Base-by-base conservation (phyloP, 192 early-diverging fungal species). In the Martensiomyces pterosporus region DNA sequence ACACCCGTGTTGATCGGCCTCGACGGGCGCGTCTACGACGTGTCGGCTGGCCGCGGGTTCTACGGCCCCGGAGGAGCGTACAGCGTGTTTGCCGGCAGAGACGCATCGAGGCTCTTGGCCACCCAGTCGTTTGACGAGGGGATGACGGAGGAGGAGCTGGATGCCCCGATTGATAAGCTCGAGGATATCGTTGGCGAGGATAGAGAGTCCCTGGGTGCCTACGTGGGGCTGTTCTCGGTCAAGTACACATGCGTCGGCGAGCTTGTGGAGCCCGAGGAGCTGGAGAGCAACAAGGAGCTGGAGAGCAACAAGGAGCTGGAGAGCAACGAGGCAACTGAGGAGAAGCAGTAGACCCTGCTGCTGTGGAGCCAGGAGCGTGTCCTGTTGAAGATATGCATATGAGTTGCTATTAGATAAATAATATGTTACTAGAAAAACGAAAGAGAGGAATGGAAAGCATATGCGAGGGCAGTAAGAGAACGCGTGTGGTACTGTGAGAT, bases 61-160 rank as follows among this genome's bases (percentile, higher is more conserved):
- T 98, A 98, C 57, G 94, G 92, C 0, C 89, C 94, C 29, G 72
- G 55, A 15, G 87, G 89, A 1, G 84, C 88, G 22, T 98, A 98
- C 58, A 88, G 82, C 24, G 91, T 93, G 76, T 98, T 96, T 84
- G 91, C 93, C 9, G 95, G 95, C 3, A 79, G 87, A 3, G 95
- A 98, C 68, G 92, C 95, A 0, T 94, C 93, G 10, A 78, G 95
- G 24, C 85, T 93, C 1, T 63, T 98, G 32, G 87, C 93, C 43
- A 94, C 89, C 59, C 80, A 92, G 58, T 88, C 90, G 19, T 94
- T 98, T 65, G 91, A 94, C 57, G 70, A 71, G 24, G 79, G 80
- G 0, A 82, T 98, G 72, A 57, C 93, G 12, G 62, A 76, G 9
- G 79, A 79, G 7, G 69, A 72, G 41, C 33, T 85, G 21, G 76